phyloP scores from a whole-genome alignment of 148 eudicot species.

The Cornus kousa region DNA sequence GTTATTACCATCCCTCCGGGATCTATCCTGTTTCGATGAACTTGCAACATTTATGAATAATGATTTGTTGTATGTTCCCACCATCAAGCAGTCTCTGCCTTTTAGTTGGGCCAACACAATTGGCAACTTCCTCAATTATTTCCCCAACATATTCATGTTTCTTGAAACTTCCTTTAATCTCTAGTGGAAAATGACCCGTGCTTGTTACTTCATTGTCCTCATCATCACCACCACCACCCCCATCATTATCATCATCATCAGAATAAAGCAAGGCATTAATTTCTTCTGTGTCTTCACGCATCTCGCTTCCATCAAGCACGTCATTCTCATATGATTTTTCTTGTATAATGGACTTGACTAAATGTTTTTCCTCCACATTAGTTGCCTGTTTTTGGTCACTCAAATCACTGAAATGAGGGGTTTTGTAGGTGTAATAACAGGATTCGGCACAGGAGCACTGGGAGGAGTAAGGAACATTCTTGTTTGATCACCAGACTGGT shows the following conservation, averaged over 20 bases:
- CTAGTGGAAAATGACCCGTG: conserved; percentile 56
- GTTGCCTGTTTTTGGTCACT: conserved; percentile 3
- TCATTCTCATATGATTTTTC: conserved; percentile 49
- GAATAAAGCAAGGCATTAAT: conserved; percentile 73
- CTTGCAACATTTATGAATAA: conserved; percentile 9
- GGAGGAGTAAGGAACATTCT: conserved; percentile 45
- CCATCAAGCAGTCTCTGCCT: conserved; percentile 52
- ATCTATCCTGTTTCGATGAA: conserved; percentile 2
- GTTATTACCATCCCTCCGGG: conserved; percentile 18
- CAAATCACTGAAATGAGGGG: conserved; percentile 15
- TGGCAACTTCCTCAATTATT: conserved; percentile 35
- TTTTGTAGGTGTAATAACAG: conserved; percentile 10
- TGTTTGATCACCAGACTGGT: conserved; percentile 50
- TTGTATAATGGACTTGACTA: conserved; percentile 21
- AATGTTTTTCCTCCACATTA: conserved; percentile 21
- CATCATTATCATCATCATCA: conserved; percentile 34
- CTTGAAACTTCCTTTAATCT: conserved; percentile 14
- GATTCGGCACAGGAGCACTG: conserved; percentile 31
- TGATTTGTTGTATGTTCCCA: conserved; percentile 25
- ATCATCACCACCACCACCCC: conserved; percentile 20
- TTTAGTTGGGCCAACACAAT: conserved; percentile 39
- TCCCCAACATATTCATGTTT: conserved; percentile 26
- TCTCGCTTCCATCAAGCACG: conserved; percentile 35
- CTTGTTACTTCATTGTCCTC: conserved; percentile 56
- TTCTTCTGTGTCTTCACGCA: conserved; percentile 73